These are phyloP conservation scores for Carex parvula DNA, from an alignment of 176 grass and related monocot genomes.

Conservation along the genomic window DNA sequence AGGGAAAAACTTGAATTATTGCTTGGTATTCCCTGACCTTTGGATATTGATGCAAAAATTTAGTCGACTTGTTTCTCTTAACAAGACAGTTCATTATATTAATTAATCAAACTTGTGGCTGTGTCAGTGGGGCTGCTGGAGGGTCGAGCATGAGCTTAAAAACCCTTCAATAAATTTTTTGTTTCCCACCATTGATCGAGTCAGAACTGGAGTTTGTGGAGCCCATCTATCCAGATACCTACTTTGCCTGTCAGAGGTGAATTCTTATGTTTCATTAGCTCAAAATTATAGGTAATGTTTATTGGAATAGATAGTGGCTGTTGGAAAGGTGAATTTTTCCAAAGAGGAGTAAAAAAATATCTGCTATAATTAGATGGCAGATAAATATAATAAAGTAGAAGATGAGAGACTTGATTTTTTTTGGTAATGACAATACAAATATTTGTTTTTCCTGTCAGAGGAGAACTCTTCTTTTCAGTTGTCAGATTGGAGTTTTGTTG, in stretches of 20 bases:
- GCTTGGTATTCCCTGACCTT: not conserved
- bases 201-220: slow-evolving; percentile 52
- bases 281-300: not conserved
- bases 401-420: not conserved
- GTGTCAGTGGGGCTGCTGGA: slow-evolving; percentile 90
- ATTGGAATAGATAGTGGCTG: not conserved
- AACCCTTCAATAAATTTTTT: slow-evolving; percentile 67
- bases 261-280: slow-evolving; percentile 13
- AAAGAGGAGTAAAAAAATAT: not conserved
- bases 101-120: slow-evolving; percentile 15
- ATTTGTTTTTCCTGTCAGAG: not conserved
- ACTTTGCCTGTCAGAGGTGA: slow-evolving; percentile 75
- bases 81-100: not conserved
- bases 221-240: slow-evolving; percentile 61
- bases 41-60: not conserved
- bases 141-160: slow-evolving; percentile 49
- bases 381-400: not conserved
- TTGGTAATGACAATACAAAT: not conserved
- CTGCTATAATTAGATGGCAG: not conserved
- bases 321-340: not conserved
- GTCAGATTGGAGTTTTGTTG: not conserved
- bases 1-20: not conserved
- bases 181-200: slow-evolving; percentile 82
- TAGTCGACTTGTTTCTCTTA: not conserved
- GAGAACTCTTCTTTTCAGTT: not conserved